Base-by-base conservation (phyloP, 75 land plant genomes). In the Pseudotsuga menziesii region DNA sequence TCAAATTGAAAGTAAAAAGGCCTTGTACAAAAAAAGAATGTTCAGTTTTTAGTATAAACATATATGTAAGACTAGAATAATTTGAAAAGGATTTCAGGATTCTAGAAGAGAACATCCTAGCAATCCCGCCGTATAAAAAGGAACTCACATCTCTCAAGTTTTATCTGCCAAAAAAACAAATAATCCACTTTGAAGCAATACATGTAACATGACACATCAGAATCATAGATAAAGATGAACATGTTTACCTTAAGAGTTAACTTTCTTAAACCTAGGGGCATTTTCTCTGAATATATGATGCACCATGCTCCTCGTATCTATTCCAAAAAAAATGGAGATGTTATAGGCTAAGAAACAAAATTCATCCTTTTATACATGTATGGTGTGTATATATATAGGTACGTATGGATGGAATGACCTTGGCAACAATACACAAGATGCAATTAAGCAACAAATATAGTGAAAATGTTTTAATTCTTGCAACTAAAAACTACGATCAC, bases 221-320 rank as follows among this genome's bases (percentile, higher is more conserved):
- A 48, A 48, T 48, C 9, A 48, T 48, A 48, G 54, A 9, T 2
- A 48, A 48, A 48, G 12, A 48, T 9, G 12, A 48, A 48, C 12
- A 48, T 11, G 54, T 48, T 48, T 48, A 69, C n/a, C 48, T 29
- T 11, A 8, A 69, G 2, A 69, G 52, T 41, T 69, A 23, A 69
- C n/a, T 69, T 69, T 69, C 72, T 22, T 41, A 9, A 41, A 41
- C 4, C 72, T 69, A 94, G 2, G 98, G 98, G 66, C 98, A 94
- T 77, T 94, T 94, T 63, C 95, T 80, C 74, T 94, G 98, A 72
- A 94, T 92, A 76, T 92, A 94, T 17, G 96, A 81, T 56, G 91
- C 90, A 22, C 98, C 98, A 80, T 94, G 98, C 81, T 94, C 98
- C 66, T 94, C 95, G 56, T 82, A 94, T 84, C 98, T 94, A 86